Base-by-base conservation (phyloP, 495 filamentous ascomycete genomes). In the Symbiotaphrina buchneri region DNA sequence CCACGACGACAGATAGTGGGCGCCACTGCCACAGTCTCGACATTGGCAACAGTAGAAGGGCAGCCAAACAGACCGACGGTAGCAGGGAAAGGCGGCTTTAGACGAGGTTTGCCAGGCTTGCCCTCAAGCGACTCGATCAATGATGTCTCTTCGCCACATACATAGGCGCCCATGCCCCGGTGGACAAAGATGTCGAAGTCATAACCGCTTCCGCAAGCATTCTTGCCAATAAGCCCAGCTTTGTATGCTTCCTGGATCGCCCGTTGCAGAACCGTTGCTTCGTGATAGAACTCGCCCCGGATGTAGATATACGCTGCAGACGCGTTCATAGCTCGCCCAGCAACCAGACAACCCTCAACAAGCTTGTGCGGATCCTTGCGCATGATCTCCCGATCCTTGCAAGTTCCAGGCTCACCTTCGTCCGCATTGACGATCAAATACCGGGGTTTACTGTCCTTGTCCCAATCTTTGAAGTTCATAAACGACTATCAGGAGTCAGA, bases 391-490 rank as follows among this genome's bases (percentile, higher is more conserved):
- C 87, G 77, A 52, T 97, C 87, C 58, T 97, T 97, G 73, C 87
- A 97, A 20, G 87, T 97, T 48, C 87, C 87, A 6, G 87, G 87
- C 54, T 97, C 87, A 48, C 87, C 87, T 63, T 97, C 87, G 49
- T 97, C 87, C 40, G 87, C 87, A 45, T 97, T 97, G 59, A 97
- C 78, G 31, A 97, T 83, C 25, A 97, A 63, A 45, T 97, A 97
- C 35, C 87, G 71, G 36, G 90, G 90, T 52, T 90, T 84, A 33
- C 63, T 82, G 48, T 93, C 90, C 61, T 94, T 92, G 43, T 95
- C 83, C 90, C 87, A 97, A 51, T 80, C 90, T 56, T 94, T 92
- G 67, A 82, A 80, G 60, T 95, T 97, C 87, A 97, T 97, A 63
- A 97, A 97, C 30, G 82, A 93, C 84, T 94, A 30, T 28, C 47